Percentiles rank a stretch among this genome's conserved stretches.
phyloP scores from a whole-genome alignment of 108 stramenopile species.

The Phaeodactylum tricornutum region DNA sequence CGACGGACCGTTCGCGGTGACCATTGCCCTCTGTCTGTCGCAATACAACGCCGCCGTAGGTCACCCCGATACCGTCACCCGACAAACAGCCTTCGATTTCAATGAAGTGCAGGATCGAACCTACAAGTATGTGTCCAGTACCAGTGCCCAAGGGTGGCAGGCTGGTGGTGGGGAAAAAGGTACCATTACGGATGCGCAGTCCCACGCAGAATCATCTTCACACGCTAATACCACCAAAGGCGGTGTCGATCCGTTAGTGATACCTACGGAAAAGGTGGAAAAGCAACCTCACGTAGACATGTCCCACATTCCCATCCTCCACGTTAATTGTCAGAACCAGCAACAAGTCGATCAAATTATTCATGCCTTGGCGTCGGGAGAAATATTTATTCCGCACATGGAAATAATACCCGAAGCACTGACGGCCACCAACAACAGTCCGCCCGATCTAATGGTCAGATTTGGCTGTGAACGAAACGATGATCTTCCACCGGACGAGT shows the following conservation, averaged over 20 bases:
- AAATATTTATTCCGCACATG: slow-evolving; percentile 86
- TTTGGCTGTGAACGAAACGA: slow-evolving; percentile 84
- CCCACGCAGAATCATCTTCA: neutral
- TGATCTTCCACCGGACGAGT: slow-evolving; percentile 78
- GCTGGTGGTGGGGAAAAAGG: slow-evolving; percentile 82
- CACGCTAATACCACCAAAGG: slow-evolving; percentile 13
- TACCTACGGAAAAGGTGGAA: slow-evolving; percentile 8
- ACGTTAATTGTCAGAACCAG: slow-evolving; percentile 52
- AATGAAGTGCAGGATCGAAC: slow-evolving; percentile 85
- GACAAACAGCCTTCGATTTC: slow-evolving; percentile 85
- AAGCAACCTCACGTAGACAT: slow-evolving; percentile 70
- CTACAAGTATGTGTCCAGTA: slow-evolving; percentile 83
- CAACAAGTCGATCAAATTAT: slow-evolving; percentile 57
- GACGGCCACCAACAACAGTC: slow-evolving; percentile 58
- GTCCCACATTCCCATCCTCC: slow-evolving; percentile 84
- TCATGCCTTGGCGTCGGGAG: slow-evolving; percentile 64
- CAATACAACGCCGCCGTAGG: slow-evolving; percentile 46
- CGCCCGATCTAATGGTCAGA: slow-evolving; percentile 73
- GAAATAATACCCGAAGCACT: slow-evolving; percentile 72
- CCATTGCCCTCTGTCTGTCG: slow-evolving; percentile 69
- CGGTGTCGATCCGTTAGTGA: slow-evolving; percentile 1
- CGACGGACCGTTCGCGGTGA: slow-evolving; percentile 25
- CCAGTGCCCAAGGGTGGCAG: slow-evolving; percentile 68
- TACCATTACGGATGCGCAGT: neutral
- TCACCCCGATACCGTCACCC: slow-evolving; percentile 76